Conservation (phyloP, 2,329 filamentous ascomycete species). For the Arthrobotrys entomopaga region DNA sequence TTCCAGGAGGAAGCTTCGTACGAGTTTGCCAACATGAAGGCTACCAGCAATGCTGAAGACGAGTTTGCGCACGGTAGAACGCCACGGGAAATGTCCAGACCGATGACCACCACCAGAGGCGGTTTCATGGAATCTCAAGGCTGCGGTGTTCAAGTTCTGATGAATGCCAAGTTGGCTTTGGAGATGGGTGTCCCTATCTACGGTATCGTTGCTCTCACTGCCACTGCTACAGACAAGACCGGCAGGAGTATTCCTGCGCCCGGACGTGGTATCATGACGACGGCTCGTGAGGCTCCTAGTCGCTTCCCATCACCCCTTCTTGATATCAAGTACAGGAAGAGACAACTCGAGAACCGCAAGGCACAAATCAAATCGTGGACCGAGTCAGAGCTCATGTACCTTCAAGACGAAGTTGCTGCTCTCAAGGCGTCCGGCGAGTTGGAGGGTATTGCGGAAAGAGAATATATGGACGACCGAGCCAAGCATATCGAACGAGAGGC, state of each 20-base stretch:
- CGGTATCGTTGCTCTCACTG: constrained; percentile 89
- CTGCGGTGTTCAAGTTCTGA: constrained; percentile 97
- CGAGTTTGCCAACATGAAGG: constrained; percentile 99
- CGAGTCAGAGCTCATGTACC: constrained; percentile 89
- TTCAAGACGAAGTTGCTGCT: constrained; percentile 89
- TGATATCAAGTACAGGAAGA: constrained; percentile 95
- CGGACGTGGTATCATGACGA: constrained; percentile 95
- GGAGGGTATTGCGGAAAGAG: constrained; percentile 79
- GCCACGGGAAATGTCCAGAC: constrained; percentile 96
- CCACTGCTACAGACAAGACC: constrained; percentile 98
- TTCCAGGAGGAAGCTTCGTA: constrained; percentile 99
- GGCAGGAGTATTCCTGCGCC: constrained; percentile 96
- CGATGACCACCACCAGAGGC: constrained; percentile 93
- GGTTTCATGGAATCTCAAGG: constrained; percentile 99
- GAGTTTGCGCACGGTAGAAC: constrained; percentile 96
- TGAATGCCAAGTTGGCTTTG: constrained; percentile 93
- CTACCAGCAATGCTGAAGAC: constrained; percentile 96
- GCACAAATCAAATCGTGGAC: constrained; percentile 97
- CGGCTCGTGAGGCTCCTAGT: constrained; percentile 86
- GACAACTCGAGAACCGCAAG: constrained; percentile 92
- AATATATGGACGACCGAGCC: constrained; percentile 86
- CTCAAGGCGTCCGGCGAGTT: constrained; percentile 78
- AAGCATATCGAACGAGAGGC: constrained; percentile 89
- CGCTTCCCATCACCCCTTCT: constrained; percentile 95
- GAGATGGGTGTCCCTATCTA: constrained; percentile 99